Evolutionary conservation across 169 alveolate species (phyloP).

Genomic region (Eimeria sp.): DNA sequence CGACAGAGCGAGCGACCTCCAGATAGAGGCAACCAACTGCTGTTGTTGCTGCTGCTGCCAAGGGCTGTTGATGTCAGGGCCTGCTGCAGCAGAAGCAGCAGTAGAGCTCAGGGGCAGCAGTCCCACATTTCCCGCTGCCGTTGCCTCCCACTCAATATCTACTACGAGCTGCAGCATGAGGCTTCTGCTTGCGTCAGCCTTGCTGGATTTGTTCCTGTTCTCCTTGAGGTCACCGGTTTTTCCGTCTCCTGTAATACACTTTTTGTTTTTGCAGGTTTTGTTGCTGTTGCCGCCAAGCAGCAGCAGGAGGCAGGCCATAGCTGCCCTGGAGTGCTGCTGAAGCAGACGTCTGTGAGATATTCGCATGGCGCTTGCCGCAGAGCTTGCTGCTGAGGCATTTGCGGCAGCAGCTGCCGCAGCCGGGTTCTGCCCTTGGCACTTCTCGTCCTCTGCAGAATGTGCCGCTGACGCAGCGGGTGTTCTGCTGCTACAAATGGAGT

Average conservation of each 20-base stretch:
- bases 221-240: conserved; percentile 3
- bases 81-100: conserved; percentile 39
- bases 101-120: conserved; percentile 30
- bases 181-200: conserved; percentile 10
- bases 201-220: conserved; percentile 4
- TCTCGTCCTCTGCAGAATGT: background rate
- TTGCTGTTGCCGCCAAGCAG: conserved; percentile 17
- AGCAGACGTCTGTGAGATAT: conserved; percentile 56
- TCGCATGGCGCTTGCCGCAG: conserved; percentile 42
- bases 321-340: conserved; percentile 56
- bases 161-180: conserved; percentile 44
- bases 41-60: conserved; percentile 70
- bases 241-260: background rate
- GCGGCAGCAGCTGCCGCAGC: conserved; percentile 72
- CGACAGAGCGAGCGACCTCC: conserved; percentile 68
- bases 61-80: background rate
- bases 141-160: conserved; percentile 69
- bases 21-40: conserved; percentile 8
- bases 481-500: conserved; percentile 28
- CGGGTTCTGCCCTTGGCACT: conserved; percentile 14
- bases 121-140: conserved; percentile 43
- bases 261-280: conserved; percentile 3
- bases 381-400: conserved; percentile 42
- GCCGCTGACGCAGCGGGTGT: conserved; percentile 7
- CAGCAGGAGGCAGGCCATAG: conserved; percentile 73